These are phyloP conservation scores for Aspergillus fructus DNA, from an alignment of 2,329 filamentous ascomycete species.

Conservation along the genomic window DNA sequence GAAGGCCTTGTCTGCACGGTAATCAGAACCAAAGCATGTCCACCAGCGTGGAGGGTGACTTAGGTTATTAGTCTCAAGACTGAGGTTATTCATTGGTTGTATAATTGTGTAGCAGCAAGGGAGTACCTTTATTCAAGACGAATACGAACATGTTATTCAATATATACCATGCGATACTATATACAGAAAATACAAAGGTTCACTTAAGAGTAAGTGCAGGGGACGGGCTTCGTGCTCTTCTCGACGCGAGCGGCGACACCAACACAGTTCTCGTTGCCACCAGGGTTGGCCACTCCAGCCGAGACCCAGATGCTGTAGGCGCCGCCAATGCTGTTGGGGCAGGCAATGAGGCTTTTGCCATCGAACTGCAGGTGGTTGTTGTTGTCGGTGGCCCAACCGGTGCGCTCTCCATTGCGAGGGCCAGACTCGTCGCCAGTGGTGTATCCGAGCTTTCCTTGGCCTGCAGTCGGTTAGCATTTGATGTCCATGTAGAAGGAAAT, in stretches of 20 bases:
- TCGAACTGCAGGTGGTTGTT: constrained; percentile 50
- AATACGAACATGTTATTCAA: no score
- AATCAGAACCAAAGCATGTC: no score
- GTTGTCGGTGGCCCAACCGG: constrained; percentile 49
- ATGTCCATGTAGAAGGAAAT: neutral
- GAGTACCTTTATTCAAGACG: no score
- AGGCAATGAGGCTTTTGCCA: constrained; percentile 51
- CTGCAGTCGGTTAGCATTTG: constrained; percentile 29
- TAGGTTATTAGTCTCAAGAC: no score
- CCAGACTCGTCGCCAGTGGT: constrained; percentile 45
- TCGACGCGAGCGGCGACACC: constrained; percentile 30
- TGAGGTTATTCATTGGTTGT: no score
- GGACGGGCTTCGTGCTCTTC: constrained; percentile 22
- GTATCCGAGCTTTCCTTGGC: constrained; percentile 56
- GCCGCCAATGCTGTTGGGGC: constrained; percentile 48
- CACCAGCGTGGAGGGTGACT: no score
- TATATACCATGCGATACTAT: neutral
- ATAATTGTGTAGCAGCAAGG: no score
- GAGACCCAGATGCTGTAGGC: constrained; percentile 41
- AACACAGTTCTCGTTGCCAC: constrained; percentile 34
- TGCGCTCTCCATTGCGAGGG: constrained; percentile 47
- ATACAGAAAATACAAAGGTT: neutral
- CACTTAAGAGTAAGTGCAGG: constrained; percentile 20
- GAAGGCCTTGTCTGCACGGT: no score
- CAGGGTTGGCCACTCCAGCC: constrained; percentile 29